A percentile compares a stretch with the other conserved stretches of the same genome.
Conservation (phyloP, 306 rosid species). For the Corylus heterophylla region DNA sequence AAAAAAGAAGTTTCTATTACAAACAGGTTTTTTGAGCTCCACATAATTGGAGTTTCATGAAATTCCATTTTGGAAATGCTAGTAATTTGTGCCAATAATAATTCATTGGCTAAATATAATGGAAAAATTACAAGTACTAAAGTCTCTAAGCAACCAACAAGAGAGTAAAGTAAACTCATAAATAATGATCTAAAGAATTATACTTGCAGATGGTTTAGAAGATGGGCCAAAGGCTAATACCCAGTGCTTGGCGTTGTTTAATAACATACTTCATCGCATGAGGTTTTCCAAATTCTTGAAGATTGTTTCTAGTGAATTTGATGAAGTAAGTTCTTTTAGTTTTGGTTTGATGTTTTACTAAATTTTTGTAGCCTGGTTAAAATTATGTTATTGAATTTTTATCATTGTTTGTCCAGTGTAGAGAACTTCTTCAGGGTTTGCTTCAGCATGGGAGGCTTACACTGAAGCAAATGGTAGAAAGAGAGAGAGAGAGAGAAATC, state of each 20-base stretch:
- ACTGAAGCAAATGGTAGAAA: conserved; percentile 62
- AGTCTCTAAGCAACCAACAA: not conserved
- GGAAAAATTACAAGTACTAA: not conserved
- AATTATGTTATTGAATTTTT: conserved; percentile 16
- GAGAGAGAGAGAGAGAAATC: conserved; percentile 33
- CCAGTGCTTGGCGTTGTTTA: conserved; percentile 62
- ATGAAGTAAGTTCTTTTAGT: conserved; percentile 49
- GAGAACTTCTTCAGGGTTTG: conserved; percentile 67
- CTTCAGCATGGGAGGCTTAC: conserved; percentile 87
- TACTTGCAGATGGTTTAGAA: conserved; percentile 40
- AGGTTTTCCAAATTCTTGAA: conserved; percentile 81
- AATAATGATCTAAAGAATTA: conserved; percentile 6
- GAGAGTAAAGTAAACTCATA: not conserved
- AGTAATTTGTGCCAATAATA: not conserved
- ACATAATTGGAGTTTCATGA: not conserved
- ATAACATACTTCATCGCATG: conserved; percentile 72
- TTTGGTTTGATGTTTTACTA: conserved; percentile 10
- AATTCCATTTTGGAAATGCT: not conserved
- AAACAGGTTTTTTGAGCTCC: not conserved
- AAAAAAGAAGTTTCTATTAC: not conserved
- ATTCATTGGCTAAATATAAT: not conserved
- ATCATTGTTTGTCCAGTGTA: conserved; percentile 51
- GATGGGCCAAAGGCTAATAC: conserved; percentile 36
- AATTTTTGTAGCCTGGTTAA: conserved; percentile 13
- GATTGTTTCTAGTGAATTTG: conserved; percentile 49